These are phyloP conservation scores for Xylaria acuta DNA, from an alignment of 495 filamentous ascomycete genomes.

Conservation along the genomic window DNA sequence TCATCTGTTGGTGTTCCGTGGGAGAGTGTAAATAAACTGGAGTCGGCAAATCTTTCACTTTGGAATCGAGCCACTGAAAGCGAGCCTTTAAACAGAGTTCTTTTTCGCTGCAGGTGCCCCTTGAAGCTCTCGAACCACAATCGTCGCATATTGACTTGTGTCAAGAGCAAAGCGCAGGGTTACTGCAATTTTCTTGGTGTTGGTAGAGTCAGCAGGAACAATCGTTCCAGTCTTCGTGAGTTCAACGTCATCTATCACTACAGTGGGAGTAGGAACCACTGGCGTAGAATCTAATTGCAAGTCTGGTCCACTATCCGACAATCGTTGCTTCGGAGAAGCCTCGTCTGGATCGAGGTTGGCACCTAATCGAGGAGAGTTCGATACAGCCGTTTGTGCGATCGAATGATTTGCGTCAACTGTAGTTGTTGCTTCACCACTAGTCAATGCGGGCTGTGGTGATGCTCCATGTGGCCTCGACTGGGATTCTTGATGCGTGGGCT, in stretches of 20 bases:
- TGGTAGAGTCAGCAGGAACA: conserved; percentile 27
- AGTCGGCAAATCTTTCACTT: too few relatives aligned
- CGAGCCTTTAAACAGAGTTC: background rate
- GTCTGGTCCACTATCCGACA: background rate
- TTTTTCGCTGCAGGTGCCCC: conserved; percentile 20
- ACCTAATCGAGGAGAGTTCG: background rate
- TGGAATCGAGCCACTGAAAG: background rate
- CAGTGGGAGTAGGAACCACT: background rate
- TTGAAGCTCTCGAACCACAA: conserved; percentile 84
- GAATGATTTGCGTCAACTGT: background rate
- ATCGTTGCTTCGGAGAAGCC: background rate
- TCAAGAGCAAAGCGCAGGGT: conserved; percentile 85
- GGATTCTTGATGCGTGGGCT: conserved; percentile 24
- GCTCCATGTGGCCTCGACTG: conserved; percentile 7
- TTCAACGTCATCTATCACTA: background rate
- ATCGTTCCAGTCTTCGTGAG: background rate
- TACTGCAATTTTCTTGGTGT: conserved; percentile 71
- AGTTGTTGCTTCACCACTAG: conserved; percentile 2
- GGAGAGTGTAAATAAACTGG: too few relatives aligned
- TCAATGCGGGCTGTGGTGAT: conserved; percentile 14
- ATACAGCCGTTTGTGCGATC: background rate
- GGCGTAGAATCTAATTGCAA: background rate
- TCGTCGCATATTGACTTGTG: conserved; percentile 90
- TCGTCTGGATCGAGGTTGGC: background rate
- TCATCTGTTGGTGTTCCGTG: background rate